Evolutionary conservation across 352 stramenopile species (phyloP), one percentile per base, ranked within the genome.

Genomic region (Globisporangium acanthophoron): DNA sequence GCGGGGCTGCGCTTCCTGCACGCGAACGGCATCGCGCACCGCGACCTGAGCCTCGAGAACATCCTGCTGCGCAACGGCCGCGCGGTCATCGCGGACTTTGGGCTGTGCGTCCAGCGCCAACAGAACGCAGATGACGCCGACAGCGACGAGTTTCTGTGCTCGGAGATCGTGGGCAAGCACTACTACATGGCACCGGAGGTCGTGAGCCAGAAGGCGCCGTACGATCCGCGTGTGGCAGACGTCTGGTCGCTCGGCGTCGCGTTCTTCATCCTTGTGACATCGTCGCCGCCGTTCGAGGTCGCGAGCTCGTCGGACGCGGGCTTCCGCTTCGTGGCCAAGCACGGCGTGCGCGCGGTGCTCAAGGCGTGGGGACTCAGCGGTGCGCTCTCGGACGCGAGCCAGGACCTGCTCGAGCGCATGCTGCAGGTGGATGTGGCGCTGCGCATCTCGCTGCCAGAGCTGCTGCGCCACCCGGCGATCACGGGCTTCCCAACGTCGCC

Each of bases 161-260:
- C 71, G 18, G 78, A 86, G 48, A 75, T 63, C 48, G 81, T 89
- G 68, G 96, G 96, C 44, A 98, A 98, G 66, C 84, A 93, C 53
- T 97, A 97, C 62, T 99, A 98, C 70, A 99, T 99, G 90, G 92
- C 91, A n/a, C 96, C 95, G 1, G 96, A 99, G 73, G 84, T 98
- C 49, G 80, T 94, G 39, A 66, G 67, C 13, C 41, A 87, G 73
- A 45, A 15, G 21, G 62, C 76, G 39, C 47, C 67, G 35, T 98
- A 98, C 74, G 93, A 99, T 77, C 93, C 93, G 5, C 95, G 91
- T 59, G 71, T 80, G 13, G 85, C 94, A 40, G 94, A 99, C 66
- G 71, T 98, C 43, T 98, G 94, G 94, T 96, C 96, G 5, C 69
- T 83, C 13, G 96, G 89, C 20, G 84, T 98, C 35, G 85, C 96